Evolutionary conservation across 495 filamentous ascomycete species (phyloP).

Genomic region (Aspergillus panamensis): DNA sequence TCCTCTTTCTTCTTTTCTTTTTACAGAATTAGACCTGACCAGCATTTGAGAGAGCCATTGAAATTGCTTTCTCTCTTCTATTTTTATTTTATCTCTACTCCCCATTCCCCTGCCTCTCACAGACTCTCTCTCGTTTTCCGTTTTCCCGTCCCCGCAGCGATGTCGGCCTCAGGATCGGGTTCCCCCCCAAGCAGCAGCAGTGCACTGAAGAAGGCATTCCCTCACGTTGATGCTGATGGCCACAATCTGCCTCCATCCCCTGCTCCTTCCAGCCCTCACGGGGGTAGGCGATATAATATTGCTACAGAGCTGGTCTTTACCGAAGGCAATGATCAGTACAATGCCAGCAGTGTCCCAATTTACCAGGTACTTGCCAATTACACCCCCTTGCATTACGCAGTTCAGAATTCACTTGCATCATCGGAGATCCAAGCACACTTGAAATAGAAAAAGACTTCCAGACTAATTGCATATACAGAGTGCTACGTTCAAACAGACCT

Average conservation of each 20-base stretch:
- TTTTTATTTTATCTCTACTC: neutral
- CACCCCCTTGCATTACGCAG: neutral
- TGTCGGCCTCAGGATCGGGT: constrained; percentile 46
- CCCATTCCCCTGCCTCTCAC: neutral
- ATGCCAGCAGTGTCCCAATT: constrained; percentile 90
- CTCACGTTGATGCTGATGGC: constrained; percentile 77
- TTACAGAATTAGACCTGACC: neutral
- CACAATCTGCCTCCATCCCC: constrained; percentile 92
- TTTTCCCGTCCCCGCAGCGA: constrained; percentile 38
- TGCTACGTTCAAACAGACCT: constrained; percentile 95
- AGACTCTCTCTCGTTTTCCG: constrained; percentile 1
- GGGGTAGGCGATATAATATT: constrained; percentile 81
- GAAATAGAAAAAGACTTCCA: too few relatives aligned
- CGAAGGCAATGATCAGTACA: constrained; percentile 92
- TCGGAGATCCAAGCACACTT: too few relatives aligned
- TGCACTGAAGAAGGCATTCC: constrained; percentile 63
- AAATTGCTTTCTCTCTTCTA: neutral
- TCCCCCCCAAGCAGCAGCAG: constrained; percentile 26
- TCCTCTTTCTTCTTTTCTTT: neutral
- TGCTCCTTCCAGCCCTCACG: constrained; percentile 84
- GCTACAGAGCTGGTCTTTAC: constrained; percentile 96
- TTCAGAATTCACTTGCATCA: too few relatives aligned
- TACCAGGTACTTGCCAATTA: constrained; percentile 63
- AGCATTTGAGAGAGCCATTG: neutral
- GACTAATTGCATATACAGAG: constrained; percentile 52